A percentile compares a stretch with the other conserved stretches of the same genome.
Conservation (phyloP, 2,329 filamentous ascomycete genomes). For the Alternaria brassicicola region DNA sequence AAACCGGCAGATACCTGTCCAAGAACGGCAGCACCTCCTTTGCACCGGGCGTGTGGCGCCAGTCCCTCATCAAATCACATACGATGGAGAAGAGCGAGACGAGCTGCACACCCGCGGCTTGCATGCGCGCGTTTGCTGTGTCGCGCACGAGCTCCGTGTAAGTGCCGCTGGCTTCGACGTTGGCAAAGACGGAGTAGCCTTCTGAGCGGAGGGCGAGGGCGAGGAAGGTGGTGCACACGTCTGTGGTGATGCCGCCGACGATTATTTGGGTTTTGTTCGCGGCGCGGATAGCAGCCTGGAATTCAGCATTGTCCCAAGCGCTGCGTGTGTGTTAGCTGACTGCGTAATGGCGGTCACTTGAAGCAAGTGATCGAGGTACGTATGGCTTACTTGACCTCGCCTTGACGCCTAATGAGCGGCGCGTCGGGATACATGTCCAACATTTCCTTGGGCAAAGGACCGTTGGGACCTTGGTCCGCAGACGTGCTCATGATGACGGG, state of each 20-base stretch:
- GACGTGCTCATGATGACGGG: constrained; percentile 75
- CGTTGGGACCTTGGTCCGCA: constrained; percentile 72
- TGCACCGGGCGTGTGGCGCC: constrained; percentile 62
- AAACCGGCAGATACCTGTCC: constrained; percentile 68
- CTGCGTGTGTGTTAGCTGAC: constrained; percentile 20
- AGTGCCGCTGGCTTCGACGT: constrained; percentile 73
- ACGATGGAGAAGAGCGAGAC: constrained; percentile 68
- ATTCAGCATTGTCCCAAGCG: constrained; percentile 76
- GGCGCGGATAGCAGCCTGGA: constrained; percentile 68
- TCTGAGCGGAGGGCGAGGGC: constrained; percentile 73
- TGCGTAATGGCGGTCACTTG: neutral
- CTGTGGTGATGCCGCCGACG: constrained; percentile 73
- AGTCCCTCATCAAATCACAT: constrained; percentile 74
- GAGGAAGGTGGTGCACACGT: constrained; percentile 77
- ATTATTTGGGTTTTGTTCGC: constrained; percentile 73
- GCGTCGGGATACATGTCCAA: constrained; percentile 69
- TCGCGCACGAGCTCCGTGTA: constrained; percentile 66
- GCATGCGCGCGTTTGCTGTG: constrained; percentile 71
- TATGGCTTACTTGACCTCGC: constrained; percentile 65
- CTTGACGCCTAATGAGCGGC: constrained; percentile 69
- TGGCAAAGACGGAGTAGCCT: constrained; percentile 76
- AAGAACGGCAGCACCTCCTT: constrained; percentile 67
- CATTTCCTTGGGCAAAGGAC: constrained; percentile 72
- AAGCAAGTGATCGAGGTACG: neutral
- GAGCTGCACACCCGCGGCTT: constrained; percentile 68